Evolutionary conservation across 306 rosid species (phyloP).

Genomic region (Vigna trinervia): DNA sequence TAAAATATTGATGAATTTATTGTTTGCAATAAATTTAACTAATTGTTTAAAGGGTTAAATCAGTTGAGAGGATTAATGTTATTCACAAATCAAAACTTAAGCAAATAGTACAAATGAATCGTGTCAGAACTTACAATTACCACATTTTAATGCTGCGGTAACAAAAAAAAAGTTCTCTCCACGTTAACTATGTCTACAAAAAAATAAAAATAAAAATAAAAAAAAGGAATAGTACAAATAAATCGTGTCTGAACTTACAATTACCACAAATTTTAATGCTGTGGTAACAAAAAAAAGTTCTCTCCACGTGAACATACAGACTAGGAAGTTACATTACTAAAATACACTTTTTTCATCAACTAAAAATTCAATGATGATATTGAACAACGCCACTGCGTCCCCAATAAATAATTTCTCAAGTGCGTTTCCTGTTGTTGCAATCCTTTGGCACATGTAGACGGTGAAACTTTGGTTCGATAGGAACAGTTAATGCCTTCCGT

Average conservation of each 20-base stretch:
- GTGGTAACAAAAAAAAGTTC: too few species aligned
- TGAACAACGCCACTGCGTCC: constrained; percentile 36
- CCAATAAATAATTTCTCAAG: background rate
- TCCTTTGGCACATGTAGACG: constrained; percentile 58
- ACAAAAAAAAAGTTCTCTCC: background rate
- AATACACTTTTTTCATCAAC: background rate
- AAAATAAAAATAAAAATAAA: background rate
- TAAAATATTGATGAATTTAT: too few species aligned
- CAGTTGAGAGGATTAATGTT: background rate
- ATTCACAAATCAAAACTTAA: constrained; percentile 25
- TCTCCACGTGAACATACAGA: too few species aligned
- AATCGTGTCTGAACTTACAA: too few species aligned
- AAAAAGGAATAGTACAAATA: too few species aligned
- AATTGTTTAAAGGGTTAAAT: too few species aligned
- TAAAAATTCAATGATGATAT: constrained; percentile 55
- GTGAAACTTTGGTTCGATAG: constrained; percentile 79
- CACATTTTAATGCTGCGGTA: background rate
- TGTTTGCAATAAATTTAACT: too few species aligned
- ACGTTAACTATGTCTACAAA: background rate
- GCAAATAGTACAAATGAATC: too few species aligned
- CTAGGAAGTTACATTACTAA: too few species aligned
- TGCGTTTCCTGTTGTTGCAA: constrained; percentile 44
- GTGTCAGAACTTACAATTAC: background rate
- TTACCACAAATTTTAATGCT: too few species aligned
- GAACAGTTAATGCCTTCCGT: constrained; percentile 57